Base-by-base conservation (phyloP, 1,284 basidiomycete species). In the Xerocomus amazonicus region DNA sequence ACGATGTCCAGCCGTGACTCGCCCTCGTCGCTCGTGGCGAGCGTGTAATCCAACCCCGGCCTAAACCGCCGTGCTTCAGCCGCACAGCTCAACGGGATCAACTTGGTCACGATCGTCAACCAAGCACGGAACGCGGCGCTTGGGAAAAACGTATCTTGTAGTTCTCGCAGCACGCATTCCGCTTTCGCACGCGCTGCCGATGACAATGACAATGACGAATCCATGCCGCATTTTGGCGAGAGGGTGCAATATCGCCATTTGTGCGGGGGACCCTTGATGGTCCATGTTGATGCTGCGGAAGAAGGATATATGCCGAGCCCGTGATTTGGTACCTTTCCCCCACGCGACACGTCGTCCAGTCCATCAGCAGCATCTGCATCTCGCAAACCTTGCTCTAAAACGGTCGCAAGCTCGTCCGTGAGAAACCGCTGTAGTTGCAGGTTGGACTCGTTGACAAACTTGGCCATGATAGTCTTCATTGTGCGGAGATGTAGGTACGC, bases 11-110 rank as follows among this genome's bases (percentile, higher is more conserved):
- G 72, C 55, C 92, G 74, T 37, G 85, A 83, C 65, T 92, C 90
- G 52, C 75, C 79, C 55, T 90, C 87, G 60, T 96, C 90, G 52
- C 91, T 90, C 55, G 89, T 88, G 29, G 96, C 96, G 1, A 99
- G 80, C 16, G 95, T 97, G 69, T 98, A 98, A 70, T 98, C 95
- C 57, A 98, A 73, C 0, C 94, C 96, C 1, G 92, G 92, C 50
- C 95, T 75, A 72, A 98, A 97, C 40, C 96, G 74, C 55, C 96
- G 77, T 45, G 91, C 91, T 69, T 93, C 84, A 12, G 82, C 78
- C 8, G 82, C 73, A 66, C 89, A 83, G 12, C 83, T 78, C 56
- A 90, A 70, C 13, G 92, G 90, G 45, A 95, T 75, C 56, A 97
- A 69, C 36, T 79, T 78, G 39, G 89, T 87, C 40, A 97, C 83